Evolutionary conservation across 768 basidiomycete species (phyloP).

Genomic region (Lentinula aciculospora): DNA sequence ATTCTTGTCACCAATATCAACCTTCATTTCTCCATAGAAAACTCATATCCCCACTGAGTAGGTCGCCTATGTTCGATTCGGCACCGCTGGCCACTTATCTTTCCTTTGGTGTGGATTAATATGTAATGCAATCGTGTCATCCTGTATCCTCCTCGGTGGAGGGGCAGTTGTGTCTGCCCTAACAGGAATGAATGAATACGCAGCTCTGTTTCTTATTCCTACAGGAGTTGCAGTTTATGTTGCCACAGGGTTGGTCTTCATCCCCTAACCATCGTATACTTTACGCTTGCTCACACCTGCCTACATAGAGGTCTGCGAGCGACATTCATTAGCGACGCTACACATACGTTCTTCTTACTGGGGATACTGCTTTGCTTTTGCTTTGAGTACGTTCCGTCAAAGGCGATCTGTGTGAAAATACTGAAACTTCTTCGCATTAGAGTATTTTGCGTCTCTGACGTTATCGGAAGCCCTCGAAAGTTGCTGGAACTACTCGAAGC

Average conservation of each 20-base stretch:
- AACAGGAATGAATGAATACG: conserved; percentile 26
- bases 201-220: conserved; percentile 25
- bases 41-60: background rate
- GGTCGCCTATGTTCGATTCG: conserved; percentile 18
- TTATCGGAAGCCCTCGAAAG: conserved; percentile 9
- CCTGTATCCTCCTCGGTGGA: conserved; percentile 15
- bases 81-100: conserved; percentile 16
- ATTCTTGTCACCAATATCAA: conserved; percentile 4
- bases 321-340: conserved; percentile 14
- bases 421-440: background rate
- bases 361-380: conserved; percentile 19
- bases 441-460: conserved; percentile 9
- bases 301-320: background rate
- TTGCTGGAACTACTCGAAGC: conserved; percentile 14
- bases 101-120: conserved; percentile 22
- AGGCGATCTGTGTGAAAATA: background rate
- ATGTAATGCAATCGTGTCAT: conserved; percentile 14
- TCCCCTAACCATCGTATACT: background rate
- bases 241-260: conserved; percentile 16
- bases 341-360: conserved; percentile 28
- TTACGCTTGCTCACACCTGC: background rate
- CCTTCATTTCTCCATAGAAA: background rate
- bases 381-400: conserved; percentile 7
- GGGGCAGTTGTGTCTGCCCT: conserved; percentile 22
- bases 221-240: conserved; percentile 20